These are phyloP conservation scores for Lolium perenne DNA, from an alignment of 176 grass and related monocot species.

Conservation along the genomic window DNA sequence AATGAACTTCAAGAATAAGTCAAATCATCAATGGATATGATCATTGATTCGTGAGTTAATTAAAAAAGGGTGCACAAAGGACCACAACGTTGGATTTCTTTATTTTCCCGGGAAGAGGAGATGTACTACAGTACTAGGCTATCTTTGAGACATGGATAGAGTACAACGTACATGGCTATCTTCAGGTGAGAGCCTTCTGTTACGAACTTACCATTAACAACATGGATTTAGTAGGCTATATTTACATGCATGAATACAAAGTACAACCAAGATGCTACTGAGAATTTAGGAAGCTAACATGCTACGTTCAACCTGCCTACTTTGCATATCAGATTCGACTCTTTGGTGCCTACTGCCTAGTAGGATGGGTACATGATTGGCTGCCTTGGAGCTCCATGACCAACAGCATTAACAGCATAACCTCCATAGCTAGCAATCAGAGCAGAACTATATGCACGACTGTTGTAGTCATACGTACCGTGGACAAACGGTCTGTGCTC, in stretches of 20 bases:
- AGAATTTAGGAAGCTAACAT: neutral
- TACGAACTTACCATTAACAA: conserved; percentile 6
- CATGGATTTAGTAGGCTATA: neutral
- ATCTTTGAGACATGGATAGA: neutral
- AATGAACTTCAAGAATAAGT: conserved; percentile 11
- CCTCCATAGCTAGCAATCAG: conserved; percentile 31
- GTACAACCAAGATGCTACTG: neutral
- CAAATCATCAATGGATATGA: neutral
- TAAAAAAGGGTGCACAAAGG: neutral
- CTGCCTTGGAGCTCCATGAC: conserved; percentile 25
- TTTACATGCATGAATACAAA: conserved; percentile 30
- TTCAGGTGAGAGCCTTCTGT: neutral
- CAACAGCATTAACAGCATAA: conserved; percentile 47
- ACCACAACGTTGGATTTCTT: neutral
- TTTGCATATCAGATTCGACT: conserved; percentile 13
- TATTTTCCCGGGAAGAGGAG: neutral
- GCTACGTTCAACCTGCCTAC: conserved; percentile 17
- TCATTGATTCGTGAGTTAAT: neutral
- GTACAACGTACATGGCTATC: neutral
- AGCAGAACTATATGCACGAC: conserved; percentile 57
- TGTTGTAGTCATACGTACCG: conserved; percentile 57
- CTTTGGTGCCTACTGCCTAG: conserved; percentile 9
- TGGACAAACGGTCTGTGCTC: conserved; percentile 40
- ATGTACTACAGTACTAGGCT: neutral
- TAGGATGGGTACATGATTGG: conserved; percentile 47